phyloP scores from a whole-genome alignment of 2,329 filamentous ascomycete species.

The Emergomyces africanus region DNA sequence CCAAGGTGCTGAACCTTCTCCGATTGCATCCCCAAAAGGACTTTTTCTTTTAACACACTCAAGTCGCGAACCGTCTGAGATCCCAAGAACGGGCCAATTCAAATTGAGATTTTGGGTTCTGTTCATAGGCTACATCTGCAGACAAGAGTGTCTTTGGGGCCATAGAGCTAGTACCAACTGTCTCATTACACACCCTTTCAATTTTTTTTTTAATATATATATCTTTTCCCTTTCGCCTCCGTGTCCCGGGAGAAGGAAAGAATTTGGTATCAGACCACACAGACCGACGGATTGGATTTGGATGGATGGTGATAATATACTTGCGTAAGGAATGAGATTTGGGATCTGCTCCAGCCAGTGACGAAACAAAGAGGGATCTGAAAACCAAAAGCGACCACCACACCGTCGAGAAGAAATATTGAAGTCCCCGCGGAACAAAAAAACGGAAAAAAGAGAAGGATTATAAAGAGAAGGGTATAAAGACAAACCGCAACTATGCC shows the following conservation, averaged over 20 bases:
- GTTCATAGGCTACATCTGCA: not conserved
- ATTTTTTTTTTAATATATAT: not conserved
- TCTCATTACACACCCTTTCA: not conserved
- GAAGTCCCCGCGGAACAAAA: not conserved
- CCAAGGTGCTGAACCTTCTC: not conserved
- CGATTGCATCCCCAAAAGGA: too few relatives aligned
- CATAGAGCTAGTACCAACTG: not conserved
- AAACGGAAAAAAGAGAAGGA: not conserved
- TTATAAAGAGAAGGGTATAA: not conserved
- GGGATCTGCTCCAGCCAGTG: too few relatives aligned
- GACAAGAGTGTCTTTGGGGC: not conserved
- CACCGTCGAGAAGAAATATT: not conserved
- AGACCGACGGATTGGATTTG: not conserved
- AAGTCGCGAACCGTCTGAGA: not conserved
- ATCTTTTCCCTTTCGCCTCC: not conserved
- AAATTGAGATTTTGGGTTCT: not conserved
- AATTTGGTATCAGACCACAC: not conserved
- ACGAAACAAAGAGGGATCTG: too few relatives aligned
- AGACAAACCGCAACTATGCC: slow-evolving; percentile 34
- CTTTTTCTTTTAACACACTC: too few relatives aligned
- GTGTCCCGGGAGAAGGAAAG: not conserved
- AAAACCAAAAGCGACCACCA: not conserved
- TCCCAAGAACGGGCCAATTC: not conserved
- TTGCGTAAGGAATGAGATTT: not conserved
- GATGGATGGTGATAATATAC: not conserved